Base-by-base conservation (phyloP, 192 early-diverging fungal genomes). In the Pilaira anomala region DNA sequence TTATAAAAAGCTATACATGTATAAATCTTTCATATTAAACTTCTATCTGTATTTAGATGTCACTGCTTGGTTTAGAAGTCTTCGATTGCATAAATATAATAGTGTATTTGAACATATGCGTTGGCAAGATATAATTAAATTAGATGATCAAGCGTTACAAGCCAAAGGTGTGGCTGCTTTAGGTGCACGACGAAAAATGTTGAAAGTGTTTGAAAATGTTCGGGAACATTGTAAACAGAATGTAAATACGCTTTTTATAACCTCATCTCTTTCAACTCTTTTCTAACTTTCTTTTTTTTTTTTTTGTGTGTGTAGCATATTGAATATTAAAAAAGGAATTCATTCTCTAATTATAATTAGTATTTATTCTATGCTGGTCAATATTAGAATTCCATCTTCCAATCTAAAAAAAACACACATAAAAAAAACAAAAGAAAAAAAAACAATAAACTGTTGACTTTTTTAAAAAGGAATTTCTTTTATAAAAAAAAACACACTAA, bases 71-170 rank as follows among this genome's bases (percentile, higher is more conserved):
- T 83, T 98, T 60, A 76, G 93, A 44, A 87, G 84, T 60, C 81
- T 97, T 54, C 88, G 96, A 22, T 77, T 98, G 60, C 96, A 98
- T 81, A 98, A 98, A 78, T 98, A 98, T 79, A 93, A 88, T 21
- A 66, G 80, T 29, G 85, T 93, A 39, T 95, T 98, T 81, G 88
- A 93, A 25, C 78, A 79, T 9, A 89, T 92, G 85, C 76, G 87
- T 55, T 98, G 94, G 93, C 83, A 86, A 50, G 87, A 92, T 48
- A 91, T 98, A 63, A 85, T 98, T 48, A 85, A 87, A 57, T 70
- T 98, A 68, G 82, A 76, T 28, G 94, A 98, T 53, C 85, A 88
- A 26, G 84, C 87, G 13, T 78, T 98, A 65, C 83, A 83, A 55
- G 84, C 77, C 36, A 87, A 87, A 65, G 96, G 96, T 24, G 94